Evolutionary conservation across 2,329 filamentous ascomycete genomes (phyloP).

Genomic region (Huntiella moniliformis): DNA sequence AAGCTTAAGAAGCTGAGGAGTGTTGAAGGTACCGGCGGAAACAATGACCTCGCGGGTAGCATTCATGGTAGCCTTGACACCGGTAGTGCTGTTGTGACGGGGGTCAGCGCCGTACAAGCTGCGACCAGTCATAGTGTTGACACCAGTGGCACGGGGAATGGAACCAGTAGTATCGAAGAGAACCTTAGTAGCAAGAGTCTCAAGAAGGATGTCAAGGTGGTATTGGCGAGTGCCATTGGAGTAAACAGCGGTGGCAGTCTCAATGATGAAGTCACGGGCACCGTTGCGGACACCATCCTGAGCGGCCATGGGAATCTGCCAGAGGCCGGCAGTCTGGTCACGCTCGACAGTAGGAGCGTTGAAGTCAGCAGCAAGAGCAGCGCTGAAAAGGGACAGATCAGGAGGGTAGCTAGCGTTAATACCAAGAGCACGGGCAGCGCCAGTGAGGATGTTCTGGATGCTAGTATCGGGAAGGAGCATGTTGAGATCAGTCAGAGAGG

Average conservation of each 20-base stretch:
- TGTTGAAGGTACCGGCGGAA: constrained; percentile 29
- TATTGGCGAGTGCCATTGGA: constrained; percentile 17
- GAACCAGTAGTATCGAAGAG: constrained; percentile 18
- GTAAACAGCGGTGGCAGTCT: constrained; percentile 14
- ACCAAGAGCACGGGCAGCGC: constrained; percentile 16
- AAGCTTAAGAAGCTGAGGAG: constrained; percentile 32
- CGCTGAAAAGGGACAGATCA: constrained; percentile 15
- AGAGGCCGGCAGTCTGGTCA: constrained; percentile 21
- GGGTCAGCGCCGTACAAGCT: constrained; percentile 17
- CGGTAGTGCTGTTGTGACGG: constrained; percentile 16
- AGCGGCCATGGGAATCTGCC: constrained; percentile 39
- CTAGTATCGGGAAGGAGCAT: constrained; percentile 17
- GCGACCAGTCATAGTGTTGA: constrained; percentile 17
- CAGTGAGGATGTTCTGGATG: constrained; percentile 16
- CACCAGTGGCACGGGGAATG: constrained; percentile 21
- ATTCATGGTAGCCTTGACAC: constrained; percentile 14
- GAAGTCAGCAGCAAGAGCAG: constrained; percentile 16
- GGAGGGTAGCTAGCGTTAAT: constrained; percentile 13
- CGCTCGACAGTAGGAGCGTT: constrained; percentile 15
- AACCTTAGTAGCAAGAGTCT: constrained; percentile 21
- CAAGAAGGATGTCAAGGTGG: constrained; percentile 13
- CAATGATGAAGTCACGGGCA: constrained; percentile 34
- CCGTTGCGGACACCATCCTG: constrained; percentile 32
- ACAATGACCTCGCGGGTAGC: constrained; percentile 28
- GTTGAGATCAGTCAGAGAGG: constrained; percentile 13